Base-by-base conservation (phyloP, 371 early-diverging fungal species). In the Mortierella sp. region DNA sequence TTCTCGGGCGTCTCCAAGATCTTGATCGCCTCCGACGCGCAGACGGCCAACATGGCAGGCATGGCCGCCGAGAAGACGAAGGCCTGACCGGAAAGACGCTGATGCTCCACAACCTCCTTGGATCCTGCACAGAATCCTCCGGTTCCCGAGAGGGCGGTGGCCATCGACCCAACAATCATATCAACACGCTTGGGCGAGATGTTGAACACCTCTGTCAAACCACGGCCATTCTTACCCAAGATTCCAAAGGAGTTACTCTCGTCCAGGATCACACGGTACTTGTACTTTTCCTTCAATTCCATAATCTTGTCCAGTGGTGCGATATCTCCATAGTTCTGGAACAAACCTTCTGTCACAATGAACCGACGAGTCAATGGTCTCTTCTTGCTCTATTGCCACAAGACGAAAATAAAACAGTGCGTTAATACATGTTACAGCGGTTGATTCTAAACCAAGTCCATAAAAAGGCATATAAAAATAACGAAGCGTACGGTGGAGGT, bases 21-120 rank as follows among this genome's bases (percentile, higher is more conserved):
- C 18, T 93, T 91, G 82, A 99, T 89, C 5, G 96, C 97, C 84
- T 97, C 97, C 12, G 96, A 89, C 14, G 97, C 97, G 46, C 96
- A 93, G 24, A 97, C 96, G 18, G 99, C 94, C 16, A 99, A 90
- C 91, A 98, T 96, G 29, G 98, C 98, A 12, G 99, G 99, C 55
- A 99, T 93, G 18, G 99, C 97, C 8, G 99, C 99, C 43, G 99
- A 99, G 90, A 98, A 99, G 78, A 97, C 97, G 89, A 99, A 99
- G 0, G 98, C 96, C 27, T 91, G 90, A 12, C 99, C 98, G 12
- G 97, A 96, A 10, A 99, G 92, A 70, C 99, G 94, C 89, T 99
- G 96, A 90, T 99, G 98, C 79, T 99, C 99, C 32, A 98, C 92
- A 51, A 98, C 94, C 75, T 97, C 96, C 77, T 91, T 92, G 75